Base-by-base conservation (phyloP, 371 early-diverging fungal species). In the Mortierella sp. region DNA sequence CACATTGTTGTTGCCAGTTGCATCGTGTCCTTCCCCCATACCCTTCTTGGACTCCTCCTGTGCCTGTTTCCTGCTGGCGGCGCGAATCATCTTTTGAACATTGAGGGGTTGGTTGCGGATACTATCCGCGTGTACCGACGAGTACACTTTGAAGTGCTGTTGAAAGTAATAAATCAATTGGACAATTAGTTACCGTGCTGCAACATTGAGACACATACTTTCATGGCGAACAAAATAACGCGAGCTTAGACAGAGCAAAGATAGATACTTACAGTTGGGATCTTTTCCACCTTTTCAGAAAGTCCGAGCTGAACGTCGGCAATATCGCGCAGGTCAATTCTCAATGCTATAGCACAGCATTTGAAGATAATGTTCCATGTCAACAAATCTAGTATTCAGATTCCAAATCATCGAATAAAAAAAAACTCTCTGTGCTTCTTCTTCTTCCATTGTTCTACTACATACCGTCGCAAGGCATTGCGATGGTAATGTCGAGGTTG, bases 401-500 rank as follows among this genome's bases (percentile, higher is more conserved):
- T 57, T n/a, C 24, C 57, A 31, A 10, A 60, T 31, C 10, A 31
- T 5, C 16, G 60, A 55, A 8, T 26, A 5, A 48, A 5, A 48
- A 5, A 38, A 3, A 38, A 38, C 42, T 3, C 42, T 5, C 42
- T 38, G 42, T 38, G 42, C 42, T 38, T 38, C 42, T 38, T 38
- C 48, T 48, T 48, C 48, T 47, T 21, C 26, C 52, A 8, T 31
- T 54, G 42, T 38, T 19, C 54, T 54, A 19, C 57, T 28, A 38
- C 84, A 88, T 90, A 95, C 96, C 89, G 55, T 91, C 88, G 89
- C 99, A 98, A 14, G 94, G 93, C 96, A 96, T 97, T 9, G 97
- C 97, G n/a, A 98, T 90, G 0, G 96, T 95, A 34, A 97, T 65
- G 81, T 96, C 99, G 70, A 98, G 84, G 87, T 97, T 97, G 42